Evolutionary conservation across 1,284 basidiomycete genomes (phyloP).

Genomic region (Apiotrichum porosum): DNA sequence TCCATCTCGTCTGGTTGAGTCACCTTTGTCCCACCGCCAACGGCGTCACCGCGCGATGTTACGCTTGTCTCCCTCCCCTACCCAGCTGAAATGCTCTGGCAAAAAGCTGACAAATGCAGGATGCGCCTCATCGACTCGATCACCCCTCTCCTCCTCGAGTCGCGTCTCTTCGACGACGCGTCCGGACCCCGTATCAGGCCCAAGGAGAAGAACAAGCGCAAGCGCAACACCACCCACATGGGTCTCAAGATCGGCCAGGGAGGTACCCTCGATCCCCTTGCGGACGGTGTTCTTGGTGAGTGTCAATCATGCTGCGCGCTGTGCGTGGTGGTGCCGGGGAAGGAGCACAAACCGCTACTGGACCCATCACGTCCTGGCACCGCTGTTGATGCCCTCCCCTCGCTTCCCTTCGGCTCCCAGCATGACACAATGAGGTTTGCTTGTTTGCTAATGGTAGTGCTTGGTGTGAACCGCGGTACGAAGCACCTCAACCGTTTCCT

Average conservation of each 20-base stretch:
- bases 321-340: too few relatives aligned
- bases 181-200: constrained; percentile 3
- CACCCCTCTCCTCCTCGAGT: constrained; percentile 72
- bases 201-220: constrained; percentile 26
- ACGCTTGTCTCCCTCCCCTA: too few relatives aligned
- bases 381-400: background rate
- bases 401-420: background rate
- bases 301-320: constrained; percentile 53
- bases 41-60: too few relatives aligned
- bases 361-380: too few relatives aligned
- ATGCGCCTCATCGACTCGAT: constrained; percentile 87
- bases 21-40: too few relatives aligned
- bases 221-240: constrained; percentile 38
- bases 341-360: too few relatives aligned
- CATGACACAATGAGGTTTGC: too few relatives aligned
- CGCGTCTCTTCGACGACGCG: constrained; percentile 67
- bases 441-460: constrained; percentile 58
- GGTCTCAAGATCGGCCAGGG: constrained; percentile 51
- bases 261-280: constrained; percentile 85
- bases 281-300: constrained; percentile 66
- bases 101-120: constrained; percentile 54
- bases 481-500: constrained; percentile 82
- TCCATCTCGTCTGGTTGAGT: background rate
- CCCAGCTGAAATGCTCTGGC: too few relatives aligned
- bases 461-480: constrained; percentile 86